Percentiles rank a stretch among this genome's conserved stretches.
These are phyloP conservation scores for Teunomyces funiuensis DNA, from an alignment of 805 yeast genomes.

Conservation along the genomic window DNA sequence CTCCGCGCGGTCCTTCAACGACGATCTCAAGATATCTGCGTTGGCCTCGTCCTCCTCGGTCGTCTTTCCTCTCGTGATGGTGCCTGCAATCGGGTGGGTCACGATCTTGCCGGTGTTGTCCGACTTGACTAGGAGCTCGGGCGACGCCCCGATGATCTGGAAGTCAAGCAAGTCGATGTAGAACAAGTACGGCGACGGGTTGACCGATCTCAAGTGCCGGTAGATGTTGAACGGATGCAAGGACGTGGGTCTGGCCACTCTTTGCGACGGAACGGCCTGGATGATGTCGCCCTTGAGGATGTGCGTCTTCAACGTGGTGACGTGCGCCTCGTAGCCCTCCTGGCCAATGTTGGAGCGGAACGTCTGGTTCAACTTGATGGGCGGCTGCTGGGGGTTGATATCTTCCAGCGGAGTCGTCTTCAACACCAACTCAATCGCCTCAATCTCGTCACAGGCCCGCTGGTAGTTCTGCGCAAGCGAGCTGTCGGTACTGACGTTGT, in stretches of 20 bases:
- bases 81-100: conserved; percentile 98
- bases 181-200: conserved; percentile 96
- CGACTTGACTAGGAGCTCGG: conserved; percentile 85
- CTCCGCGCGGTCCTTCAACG: conserved; percentile 93
- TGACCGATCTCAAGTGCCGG: conserved; percentile 90
- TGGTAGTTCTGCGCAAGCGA: conserved; percentile 42
- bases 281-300: conserved; percentile 90
- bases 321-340: conserved; percentile 88
- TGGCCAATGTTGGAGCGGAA: conserved; percentile 91
- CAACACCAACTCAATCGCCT: conserved; percentile 51
- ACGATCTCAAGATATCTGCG: conserved; percentile 69
- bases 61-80: conserved; percentile 87
- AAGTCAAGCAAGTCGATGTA: conserved; percentile 89
- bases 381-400: conserved; percentile 71
- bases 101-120: conserved; percentile 71
- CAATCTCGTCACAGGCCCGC: conserved; percentile 57
- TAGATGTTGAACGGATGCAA: conserved; percentile 96
- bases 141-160: conserved; percentile 96
- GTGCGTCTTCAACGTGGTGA: conserved; percentile 69
- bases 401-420: conserved; percentile 40
- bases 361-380: conserved; percentile 62
- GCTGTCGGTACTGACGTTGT: conserved; percentile 56
- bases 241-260: conserved; percentile 92
- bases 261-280: conserved; percentile 97
- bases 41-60: conserved; percentile 86